A percentile compares a stretch with the other conserved stretches of the same genome.
phyloP scores from a whole-genome alignment of 2,329 filamentous ascomycete genomes.

The Cadophora gregata region DNA sequence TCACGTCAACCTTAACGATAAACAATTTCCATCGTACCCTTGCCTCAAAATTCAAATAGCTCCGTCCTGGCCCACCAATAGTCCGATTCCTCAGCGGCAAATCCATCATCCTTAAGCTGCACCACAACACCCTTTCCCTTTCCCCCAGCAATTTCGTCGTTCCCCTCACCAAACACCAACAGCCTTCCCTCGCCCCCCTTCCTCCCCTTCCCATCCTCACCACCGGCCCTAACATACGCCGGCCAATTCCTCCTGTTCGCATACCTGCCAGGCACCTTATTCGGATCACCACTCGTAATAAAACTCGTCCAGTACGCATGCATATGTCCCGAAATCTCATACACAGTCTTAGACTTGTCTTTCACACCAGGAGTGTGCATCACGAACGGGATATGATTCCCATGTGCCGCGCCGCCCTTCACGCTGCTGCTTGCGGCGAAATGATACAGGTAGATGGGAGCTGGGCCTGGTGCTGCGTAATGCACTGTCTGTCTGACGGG shows the following conservation, averaged over 20 bases:
- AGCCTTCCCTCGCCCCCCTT: slow-evolving; percentile 39
- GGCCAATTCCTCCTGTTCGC: slow-evolving; percentile 35
- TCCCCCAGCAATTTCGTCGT: slow-evolving; percentile 56
- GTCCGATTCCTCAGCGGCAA: slow-evolving; percentile 55
- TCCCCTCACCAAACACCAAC: slow-evolving; percentile 64
- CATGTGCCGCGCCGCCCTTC: slow-evolving; percentile 50
- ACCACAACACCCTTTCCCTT: slow-evolving; percentile 51
- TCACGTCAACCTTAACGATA: neutral
- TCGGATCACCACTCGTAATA: slow-evolving; percentile 43
- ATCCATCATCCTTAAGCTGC: slow-evolving; percentile 49
- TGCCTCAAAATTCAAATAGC: slow-evolving; percentile 48
- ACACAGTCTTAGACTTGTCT: slow-evolving; percentile 23
- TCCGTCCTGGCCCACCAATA: slow-evolving; percentile 67
- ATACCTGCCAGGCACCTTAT: slow-evolving; percentile 34
- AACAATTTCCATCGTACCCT: neutral
- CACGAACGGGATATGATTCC: slow-evolving; percentile 51
- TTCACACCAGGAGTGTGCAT: slow-evolving; percentile 45
- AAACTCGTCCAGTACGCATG: slow-evolving; percentile 45
- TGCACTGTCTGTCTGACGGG: slow-evolving; percentile 66
- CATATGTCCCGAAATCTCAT: slow-evolving; percentile 38
- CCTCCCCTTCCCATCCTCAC: slow-evolving; percentile 24
- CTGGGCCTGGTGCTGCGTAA: slow-evolving; percentile 42
- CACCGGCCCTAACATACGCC: slow-evolving; percentile 26
- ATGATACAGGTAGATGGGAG: slow-evolving; percentile 62
- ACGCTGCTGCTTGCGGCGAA: slow-evolving; percentile 55